Base-by-base conservation (phyloP, 2,329 filamentous ascomycete species). In the Exophiala phaeomuriformis region DNA sequence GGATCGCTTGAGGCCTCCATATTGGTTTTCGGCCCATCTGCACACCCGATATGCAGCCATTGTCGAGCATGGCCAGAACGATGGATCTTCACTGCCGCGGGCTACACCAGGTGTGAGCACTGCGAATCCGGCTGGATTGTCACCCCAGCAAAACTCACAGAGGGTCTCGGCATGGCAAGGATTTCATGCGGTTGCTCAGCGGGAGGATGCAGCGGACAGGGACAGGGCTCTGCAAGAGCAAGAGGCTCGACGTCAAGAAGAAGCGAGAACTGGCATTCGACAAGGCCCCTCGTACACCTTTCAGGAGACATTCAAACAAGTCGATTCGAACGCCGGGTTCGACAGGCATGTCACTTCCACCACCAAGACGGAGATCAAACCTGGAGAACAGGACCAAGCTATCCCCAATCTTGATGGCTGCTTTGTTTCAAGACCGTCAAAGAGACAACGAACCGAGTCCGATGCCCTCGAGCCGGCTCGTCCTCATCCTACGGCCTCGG, bases 1-100 rank as follows among this genome's bases (percentile, higher is more conserved):
- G 70, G 84, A 95, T 65, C 79, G 87, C 31, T 70, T 98, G 49
- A 78, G 89, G 49, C 93, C 93, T 6, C 77, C 79, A 0, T 85
- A 89, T 67, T 98, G 93, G 93, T 96, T 97, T 67, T 85, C 87
- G 36, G 93, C 90, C 2, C 93, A 98, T 70, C 71, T 97, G 72
- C 93, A 98, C 69, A 84, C 86, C 73, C 94, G 91, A 66, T 97
- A 86, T 67, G 71, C 84, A 0, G 93, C 90, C 0, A 57, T 76
- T 1, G 69, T 83, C 45, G 64, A 76, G 4, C 75, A 83, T 57
- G 67, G 69, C 10, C 64, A 72, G 9, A 64, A 65, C 29, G 49
- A 55, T 3, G 31, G 12, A 9, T 32, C 46, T 10, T 36, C 28
- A 27, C 12, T 33, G 12, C 31, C n/a, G 10, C 40, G 28, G 35